Evolutionary conservation across 2,329 filamentous ascomycete species (phyloP).

Genomic region (Ophiocordyceps robertsii): DNA sequence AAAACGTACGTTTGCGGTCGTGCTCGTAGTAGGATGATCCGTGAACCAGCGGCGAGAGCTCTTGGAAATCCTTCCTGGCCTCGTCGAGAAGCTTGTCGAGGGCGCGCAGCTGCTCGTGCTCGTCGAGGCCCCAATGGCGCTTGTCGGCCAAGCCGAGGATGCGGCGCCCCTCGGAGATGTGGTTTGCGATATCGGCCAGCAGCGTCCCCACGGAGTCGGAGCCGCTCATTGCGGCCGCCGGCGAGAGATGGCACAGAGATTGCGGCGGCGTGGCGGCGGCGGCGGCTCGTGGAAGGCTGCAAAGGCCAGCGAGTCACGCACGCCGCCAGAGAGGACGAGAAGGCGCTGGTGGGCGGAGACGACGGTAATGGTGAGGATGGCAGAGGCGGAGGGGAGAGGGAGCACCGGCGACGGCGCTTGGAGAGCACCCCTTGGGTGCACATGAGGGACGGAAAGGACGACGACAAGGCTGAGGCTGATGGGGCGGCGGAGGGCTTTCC

Average conservation of each 20-base stretch:
- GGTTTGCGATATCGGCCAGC: slow-evolving; percentile 42
- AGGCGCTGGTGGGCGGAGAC: neutral
- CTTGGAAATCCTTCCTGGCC: slow-evolving; percentile 47
- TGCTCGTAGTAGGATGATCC: slow-evolving; percentile 44
- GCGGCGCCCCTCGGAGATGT: slow-evolving; percentile 37
- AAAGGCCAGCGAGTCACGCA: neutral
- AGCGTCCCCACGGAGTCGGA: slow-evolving; percentile 42
- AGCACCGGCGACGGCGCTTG: slow-evolving; percentile 1
- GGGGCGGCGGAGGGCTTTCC: too few relatives aligned
- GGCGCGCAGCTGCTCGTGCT: slow-evolving; percentile 43
- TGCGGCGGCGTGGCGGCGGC: neutral
- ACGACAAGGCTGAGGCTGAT: neutral
- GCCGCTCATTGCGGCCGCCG: slow-evolving; percentile 18
- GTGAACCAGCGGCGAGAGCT: slow-evolving; percentile 39
- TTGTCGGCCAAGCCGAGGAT: slow-evolving; percentile 44
- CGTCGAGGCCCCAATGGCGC: slow-evolving; percentile 42
- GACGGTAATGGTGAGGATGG: neutral
- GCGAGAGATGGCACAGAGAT: neutral
- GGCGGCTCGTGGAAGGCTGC: neutral
- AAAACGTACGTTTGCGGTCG: slow-evolving; percentile 36
- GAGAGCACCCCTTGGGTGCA: slow-evolving; percentile 1
- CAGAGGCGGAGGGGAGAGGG: neutral
- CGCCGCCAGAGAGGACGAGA: neutral
- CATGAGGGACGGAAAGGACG: slow-evolving; percentile 1
- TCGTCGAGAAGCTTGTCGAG: slow-evolving; percentile 43